Evolutionary conservation across 352 stramenopile species (phyloP), one percentile per base, ranked within the genome.

Genomic region (Blastocystis sp.): DNA sequence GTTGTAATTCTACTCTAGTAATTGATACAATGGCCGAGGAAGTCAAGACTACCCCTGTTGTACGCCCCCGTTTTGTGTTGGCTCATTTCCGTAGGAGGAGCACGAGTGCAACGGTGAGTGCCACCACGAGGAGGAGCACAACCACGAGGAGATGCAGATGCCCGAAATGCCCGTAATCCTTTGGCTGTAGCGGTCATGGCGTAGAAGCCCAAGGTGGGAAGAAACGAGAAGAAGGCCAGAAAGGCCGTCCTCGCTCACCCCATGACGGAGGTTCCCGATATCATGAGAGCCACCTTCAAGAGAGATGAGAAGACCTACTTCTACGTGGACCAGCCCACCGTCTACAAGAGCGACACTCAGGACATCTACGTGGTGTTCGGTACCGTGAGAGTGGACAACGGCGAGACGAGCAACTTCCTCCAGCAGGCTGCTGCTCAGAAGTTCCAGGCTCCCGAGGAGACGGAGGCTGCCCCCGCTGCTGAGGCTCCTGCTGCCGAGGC

Each of bases 161-260:
- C 70, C 70, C 23, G 14, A 2, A 61, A n/a, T 62, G 2, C 59
- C 70, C 53, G 28, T 34, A 56, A 66, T 3, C 1, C n/a, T 3
- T n/a, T 69, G 2, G 52, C 53, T 43, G 4, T 43, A 34, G 38
- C n/a, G 11, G 28, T 60, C 60, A 34, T 5, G 66, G 28, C 45
- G 10, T 60, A 53, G 38, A 77, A 77, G 66, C 34, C 66, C 52
- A 84, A 84, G 62, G 21, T 40, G 5, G 43, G 74, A n/a, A 84
- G 41, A 74, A 84, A 84, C 38, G 74, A 84, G 62, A 84, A 84
- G 74, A 84, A 84, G 62, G 74, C 74, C 53, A 43, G 74, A 52
- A 84, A 84, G 62, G 45, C 52, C 10, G 14, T 84, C 23, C 34
- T 84, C 9, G 41, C 59, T 52, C 74, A 52, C 41, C 40, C 48